Percentiles rank a stretch among this genome's conserved stretches.
phyloP scores from a whole-genome alignment of 2,329 filamentous ascomycete species.

The Ceratocystis alfenasii region DNA sequence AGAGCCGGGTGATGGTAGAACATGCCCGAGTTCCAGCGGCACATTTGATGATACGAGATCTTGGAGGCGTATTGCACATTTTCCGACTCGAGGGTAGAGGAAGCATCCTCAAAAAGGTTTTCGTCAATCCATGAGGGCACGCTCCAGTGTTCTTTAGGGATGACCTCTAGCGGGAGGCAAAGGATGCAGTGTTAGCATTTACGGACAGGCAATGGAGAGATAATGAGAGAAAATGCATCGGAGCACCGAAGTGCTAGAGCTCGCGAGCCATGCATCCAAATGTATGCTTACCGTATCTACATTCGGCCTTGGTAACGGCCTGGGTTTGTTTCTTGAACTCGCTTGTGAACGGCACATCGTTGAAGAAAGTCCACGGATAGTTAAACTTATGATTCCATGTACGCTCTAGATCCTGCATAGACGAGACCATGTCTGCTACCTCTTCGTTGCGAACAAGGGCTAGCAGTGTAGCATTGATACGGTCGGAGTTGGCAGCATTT shows the following conservation, averaged over 20 bases:
- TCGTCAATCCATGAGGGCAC: slow-evolving; percentile 84
- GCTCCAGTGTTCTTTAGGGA: slow-evolving; percentile 92
- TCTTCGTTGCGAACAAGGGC: slow-evolving; percentile 89
- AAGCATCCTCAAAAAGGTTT: slow-evolving; percentile 74
- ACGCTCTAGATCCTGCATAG: slow-evolving; percentile 81
- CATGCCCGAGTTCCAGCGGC: slow-evolving; percentile 94
- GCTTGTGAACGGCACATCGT: slow-evolving; percentile 83
- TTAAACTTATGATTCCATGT: slow-evolving; percentile 99
- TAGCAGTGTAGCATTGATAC: slow-evolving; percentile 87
- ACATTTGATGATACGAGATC: slow-evolving; percentile 96
- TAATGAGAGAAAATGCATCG: too few relatives aligned
- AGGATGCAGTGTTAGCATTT: slow-evolving; percentile 20
- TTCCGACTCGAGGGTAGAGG: slow-evolving; percentile 68
- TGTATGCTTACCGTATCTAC: slow-evolving; percentile 56
- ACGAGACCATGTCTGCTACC: slow-evolving; percentile 67
- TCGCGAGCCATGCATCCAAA: neutral
- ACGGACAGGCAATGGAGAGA: neutral
- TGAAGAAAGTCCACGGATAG: slow-evolving; percentile 99
- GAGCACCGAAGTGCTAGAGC: neutral
- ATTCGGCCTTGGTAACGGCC: slow-evolving; percentile 77
- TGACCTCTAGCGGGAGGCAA: slow-evolving; percentile 47
- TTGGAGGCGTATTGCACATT: slow-evolving; percentile 82
- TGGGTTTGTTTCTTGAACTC: slow-evolving; percentile 80
- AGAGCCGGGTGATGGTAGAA: slow-evolving; percentile 96
- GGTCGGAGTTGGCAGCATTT: slow-evolving; percentile 60